Evolutionary conservation across 2,329 filamentous ascomycete species (phyloP).

Genomic region (Albophoma yamanashiensis): DNA sequence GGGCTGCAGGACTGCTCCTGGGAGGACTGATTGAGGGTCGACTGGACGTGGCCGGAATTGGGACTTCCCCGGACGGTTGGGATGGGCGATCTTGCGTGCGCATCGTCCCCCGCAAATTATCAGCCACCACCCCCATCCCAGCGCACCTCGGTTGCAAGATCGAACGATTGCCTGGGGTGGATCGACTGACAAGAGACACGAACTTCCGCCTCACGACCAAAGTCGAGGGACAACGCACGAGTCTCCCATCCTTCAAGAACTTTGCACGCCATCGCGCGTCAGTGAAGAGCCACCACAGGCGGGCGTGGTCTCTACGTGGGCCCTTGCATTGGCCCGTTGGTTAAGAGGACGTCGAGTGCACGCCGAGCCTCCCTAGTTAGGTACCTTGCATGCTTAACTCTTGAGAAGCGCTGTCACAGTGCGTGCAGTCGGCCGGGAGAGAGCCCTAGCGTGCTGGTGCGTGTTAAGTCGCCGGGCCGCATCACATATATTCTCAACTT

Average conservation of each 20-base stretch:
- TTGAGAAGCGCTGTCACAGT: background rate
- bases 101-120: background rate
- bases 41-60: background rate
- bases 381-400: background rate
- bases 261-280: background rate
- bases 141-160: background rate
- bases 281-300: background rate
- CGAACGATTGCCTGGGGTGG: background rate
- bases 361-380: too few relatives aligned
- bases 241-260: background rate
- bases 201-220: background rate
- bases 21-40: background rate
- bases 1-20: background rate
- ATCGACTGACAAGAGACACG: background rate
- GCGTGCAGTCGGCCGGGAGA: background rate
- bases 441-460: background rate
- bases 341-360: background rate
- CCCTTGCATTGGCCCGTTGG: background rate
- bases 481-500: background rate
- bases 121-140: background rate
- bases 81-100: background rate
- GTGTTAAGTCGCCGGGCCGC: background rate
- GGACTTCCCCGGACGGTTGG: background rate
- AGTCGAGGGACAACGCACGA: background rate
- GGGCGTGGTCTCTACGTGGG: background rate